phyloP scores from a whole-genome alignment of 2,329 filamentous ascomycete species.

The Fusarium staphyleae region DNA sequence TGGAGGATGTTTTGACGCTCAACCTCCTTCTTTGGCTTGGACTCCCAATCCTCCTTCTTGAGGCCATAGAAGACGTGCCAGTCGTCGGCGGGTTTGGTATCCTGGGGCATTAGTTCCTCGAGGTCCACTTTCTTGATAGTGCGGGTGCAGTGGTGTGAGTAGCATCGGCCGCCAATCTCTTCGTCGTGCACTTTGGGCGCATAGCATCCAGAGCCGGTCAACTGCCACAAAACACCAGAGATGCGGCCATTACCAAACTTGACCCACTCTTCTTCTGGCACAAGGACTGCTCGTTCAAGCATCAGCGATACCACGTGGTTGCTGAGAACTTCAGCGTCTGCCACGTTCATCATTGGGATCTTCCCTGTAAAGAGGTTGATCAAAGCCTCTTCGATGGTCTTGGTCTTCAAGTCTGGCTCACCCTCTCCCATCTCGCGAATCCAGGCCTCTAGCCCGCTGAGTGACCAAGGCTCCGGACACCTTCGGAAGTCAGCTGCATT shows the following conservation, averaged over 20 bases:
- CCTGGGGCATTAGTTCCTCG: slow-evolving; percentile 73
- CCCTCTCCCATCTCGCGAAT: slow-evolving; percentile 89
- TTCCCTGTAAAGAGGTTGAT: slow-evolving; percentile 91
- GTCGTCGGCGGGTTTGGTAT: slow-evolving; percentile 72
- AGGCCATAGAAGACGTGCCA: slow-evolving; percentile 92
- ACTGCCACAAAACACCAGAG: slow-evolving; percentile 90
- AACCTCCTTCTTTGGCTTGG: slow-evolving; percentile 82
- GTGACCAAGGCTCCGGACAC: slow-evolving; percentile 89
- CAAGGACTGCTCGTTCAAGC: slow-evolving; percentile 77
- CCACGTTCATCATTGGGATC: slow-evolving; percentile 97
- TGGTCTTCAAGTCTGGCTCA: slow-evolving; percentile 84
- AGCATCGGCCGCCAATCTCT: slow-evolving; percentile 78
- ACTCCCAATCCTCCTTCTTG: slow-evolving; percentile 76
- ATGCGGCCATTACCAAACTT: slow-evolving; percentile 84
- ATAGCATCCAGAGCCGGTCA: slow-evolving; percentile 92
- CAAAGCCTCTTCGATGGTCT: slow-evolving; percentile 85
- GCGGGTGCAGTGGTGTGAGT: slow-evolving; percentile 91
- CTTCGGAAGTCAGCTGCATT: slow-evolving; percentile 81
- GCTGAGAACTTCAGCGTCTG: slow-evolving; percentile 89
- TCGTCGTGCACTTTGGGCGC: slow-evolving; percentile 80
- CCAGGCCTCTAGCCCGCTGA: slow-evolving; percentile 88
- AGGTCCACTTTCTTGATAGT: slow-evolving; percentile 95
- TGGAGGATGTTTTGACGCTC: slow-evolving; percentile 93
- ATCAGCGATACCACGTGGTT: slow-evolving; percentile 80
- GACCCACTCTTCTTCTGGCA: slow-evolving; percentile 96